A percentile compares a stretch with the other conserved stretches of the same genome.
phyloP scores from a whole-genome alignment of 805 yeast genomes.

The Ogataea thermomethanolica region DNA sequence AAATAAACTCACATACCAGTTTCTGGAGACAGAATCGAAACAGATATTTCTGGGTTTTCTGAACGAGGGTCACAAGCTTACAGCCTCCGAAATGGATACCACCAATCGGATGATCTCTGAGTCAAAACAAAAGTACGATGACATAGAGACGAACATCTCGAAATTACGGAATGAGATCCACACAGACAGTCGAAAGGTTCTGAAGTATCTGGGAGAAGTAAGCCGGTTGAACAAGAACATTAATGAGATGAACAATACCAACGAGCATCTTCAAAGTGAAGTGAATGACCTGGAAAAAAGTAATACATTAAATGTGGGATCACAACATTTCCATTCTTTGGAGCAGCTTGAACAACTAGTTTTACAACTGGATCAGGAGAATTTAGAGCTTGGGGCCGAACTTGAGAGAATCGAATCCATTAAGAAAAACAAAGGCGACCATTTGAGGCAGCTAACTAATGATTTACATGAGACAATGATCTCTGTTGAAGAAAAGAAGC shows the following conservation, averaged over 20 bases:
- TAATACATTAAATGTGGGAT: constrained; percentile 24
- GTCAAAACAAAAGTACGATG: constrained; percentile 13
- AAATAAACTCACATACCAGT: constrained; percentile 57
- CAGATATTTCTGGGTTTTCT: constrained; percentile 59
- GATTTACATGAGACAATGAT: neutral
- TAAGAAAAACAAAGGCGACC: constrained; percentile 7
- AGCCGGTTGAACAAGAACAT: constrained; percentile 28
- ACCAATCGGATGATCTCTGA: constrained; percentile 19
- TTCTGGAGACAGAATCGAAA: constrained; percentile 68
- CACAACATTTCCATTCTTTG: constrained; percentile 29
- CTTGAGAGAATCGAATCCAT: constrained; percentile 13
- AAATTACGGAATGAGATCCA: constrained; percentile 19
- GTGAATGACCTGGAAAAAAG: constrained; percentile 28
- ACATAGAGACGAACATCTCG: constrained; percentile 17
- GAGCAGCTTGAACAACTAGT: constrained; percentile 30
- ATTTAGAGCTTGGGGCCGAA: constrained; percentile 13
- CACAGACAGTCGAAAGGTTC: constrained; percentile 18
- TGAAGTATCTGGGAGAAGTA: constrained; percentile 31
- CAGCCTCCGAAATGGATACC: constrained; percentile 21
- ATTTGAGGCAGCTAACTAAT: constrained; percentile 4
- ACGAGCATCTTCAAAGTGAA: constrained; percentile 24
- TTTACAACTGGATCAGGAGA: constrained; percentile 22
- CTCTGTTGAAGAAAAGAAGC: neutral
- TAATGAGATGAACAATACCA: constrained; percentile 18
- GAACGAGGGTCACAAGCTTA: constrained; percentile 32